Evolutionary conservation across 108 stramenopile species (phyloP), one percentile per base, ranked within the genome.

Genomic region (Thalassiosira profunda): DNA sequence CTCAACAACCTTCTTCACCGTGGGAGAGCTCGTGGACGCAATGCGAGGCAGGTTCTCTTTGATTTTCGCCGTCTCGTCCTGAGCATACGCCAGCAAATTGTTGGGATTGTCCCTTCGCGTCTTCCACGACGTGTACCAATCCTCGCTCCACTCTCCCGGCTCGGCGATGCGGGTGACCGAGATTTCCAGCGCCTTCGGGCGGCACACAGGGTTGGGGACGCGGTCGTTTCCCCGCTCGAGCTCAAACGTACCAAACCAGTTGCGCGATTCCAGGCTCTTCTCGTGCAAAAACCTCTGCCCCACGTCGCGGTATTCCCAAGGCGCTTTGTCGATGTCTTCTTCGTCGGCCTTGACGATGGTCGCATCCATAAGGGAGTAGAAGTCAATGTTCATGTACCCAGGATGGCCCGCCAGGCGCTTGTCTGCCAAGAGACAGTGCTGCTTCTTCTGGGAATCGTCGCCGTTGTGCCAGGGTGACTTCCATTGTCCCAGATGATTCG

Each of bases 301-400:
- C 23, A 92, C 91, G 61, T 87, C 76, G 17, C 91, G 84, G 47
- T 58, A 79, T 57, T 92, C 91, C 91, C 91, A 92, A 15, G 91
- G 86, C 23, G 70, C 79, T 23, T 51, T 35, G 54, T 92, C 91
- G 23, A 81, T 72, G 17, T 76, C 70, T 29, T 58, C 55, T 17
- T 74, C 68, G 30, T 78, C 62, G 9, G 28, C 76, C 14, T 28
- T 51, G 41, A 77, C 77, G 34, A 42, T 35, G 20, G 91, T 74
- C 4, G 84, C 68, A 18, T 88, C 88, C 42, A 79, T 84, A n/a
- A 92, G 78, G 42, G 91, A 92, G 57, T 84, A 81, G 12, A 92
- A 70, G 64, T 92, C 83, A 46, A 92, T 68, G 38, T 83, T 71
- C 15, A 79, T 47, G 62, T 81, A 92, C 24, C 91, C 91, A 23